These are phyloP conservation scores for Iberis amara DNA, from an alignment of 441 rosid species.

Conservation along the genomic window DNA sequence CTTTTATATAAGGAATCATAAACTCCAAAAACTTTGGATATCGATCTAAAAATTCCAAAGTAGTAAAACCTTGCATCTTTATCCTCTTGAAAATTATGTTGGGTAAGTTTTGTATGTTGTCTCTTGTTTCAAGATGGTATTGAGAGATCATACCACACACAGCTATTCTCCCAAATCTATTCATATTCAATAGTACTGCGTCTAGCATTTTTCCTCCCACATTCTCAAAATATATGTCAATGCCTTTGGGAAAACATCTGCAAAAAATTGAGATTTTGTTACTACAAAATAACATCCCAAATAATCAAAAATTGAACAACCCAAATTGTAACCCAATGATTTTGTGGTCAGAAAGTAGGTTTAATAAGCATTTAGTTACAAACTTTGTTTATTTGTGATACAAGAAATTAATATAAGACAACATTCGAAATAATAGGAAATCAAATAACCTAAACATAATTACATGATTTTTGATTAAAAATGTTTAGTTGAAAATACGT, in stretches of 20 bases:
- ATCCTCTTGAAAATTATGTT: slow-evolving; percentile 26
- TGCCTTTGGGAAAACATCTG: slow-evolving; percentile 65
- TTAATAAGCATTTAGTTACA: too few relatives aligned
- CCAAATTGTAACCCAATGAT: too few relatives aligned
- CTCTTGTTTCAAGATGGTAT: slow-evolving; percentile 37
- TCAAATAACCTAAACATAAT: too few relatives aligned
- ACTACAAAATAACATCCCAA: too few relatives aligned
- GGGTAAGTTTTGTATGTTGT: slow-evolving; percentile 33
- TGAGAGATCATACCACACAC: slow-evolving; percentile 56
- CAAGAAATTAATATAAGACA: too few relatives aligned
- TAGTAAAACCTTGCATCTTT: slow-evolving; percentile 36
- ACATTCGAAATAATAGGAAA: too few relatives aligned
- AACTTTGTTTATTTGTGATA: too few relatives aligned
- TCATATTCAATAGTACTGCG: slow-evolving; percentile 58
- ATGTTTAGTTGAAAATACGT: too few relatives aligned
- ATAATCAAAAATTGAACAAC: too few relatives aligned
- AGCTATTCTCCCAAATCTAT: slow-evolving; percentile 36
- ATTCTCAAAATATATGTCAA: slow-evolving; percentile 66
- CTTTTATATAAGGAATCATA: slow-evolving; percentile 31
- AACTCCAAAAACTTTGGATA: slow-evolving; percentile 31
- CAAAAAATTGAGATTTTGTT: slow-evolving; percentile 16
- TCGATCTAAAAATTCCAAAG: slow-evolving; percentile 26
- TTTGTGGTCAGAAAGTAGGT: too few relatives aligned
- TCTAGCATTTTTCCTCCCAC: slow-evolving; percentile 63
- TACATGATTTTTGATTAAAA: too few relatives aligned